These are phyloP conservation scores for Lactifluus hygrophoroides DNA, from an alignment of 768 basidiomycete species.

Conservation along the genomic window DNA sequence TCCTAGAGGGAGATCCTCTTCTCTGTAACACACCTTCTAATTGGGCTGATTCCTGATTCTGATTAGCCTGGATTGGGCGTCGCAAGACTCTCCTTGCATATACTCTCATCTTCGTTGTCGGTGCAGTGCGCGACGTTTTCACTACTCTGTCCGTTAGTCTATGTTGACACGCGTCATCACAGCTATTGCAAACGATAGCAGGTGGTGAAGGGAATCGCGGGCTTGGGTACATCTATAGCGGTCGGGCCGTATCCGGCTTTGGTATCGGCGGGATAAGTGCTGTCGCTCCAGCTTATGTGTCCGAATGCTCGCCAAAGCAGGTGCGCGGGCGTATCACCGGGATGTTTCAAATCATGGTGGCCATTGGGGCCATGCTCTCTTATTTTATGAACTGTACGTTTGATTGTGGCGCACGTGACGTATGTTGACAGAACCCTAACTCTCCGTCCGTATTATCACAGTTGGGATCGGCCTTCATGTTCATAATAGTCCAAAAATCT, in stretches of 20 bases:
- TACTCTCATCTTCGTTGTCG: constrained; percentile 55
- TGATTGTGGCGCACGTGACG: not conserved
- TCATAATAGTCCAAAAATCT: constrained; percentile 38
- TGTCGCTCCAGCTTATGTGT: constrained; percentile 80
- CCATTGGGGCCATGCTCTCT: constrained; percentile 76
- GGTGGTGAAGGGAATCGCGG: constrained; percentile 44
- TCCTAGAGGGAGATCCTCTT: not conserved
- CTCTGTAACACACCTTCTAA: not conserved
- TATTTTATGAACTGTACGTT: constrained; percentile 71
- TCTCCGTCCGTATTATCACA: constrained; percentile 26
- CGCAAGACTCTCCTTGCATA: constrained; percentile 54
- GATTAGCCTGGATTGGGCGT: constrained; percentile 54
- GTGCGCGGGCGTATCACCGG: constrained; percentile 83
- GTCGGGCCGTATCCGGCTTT: constrained; percentile 70
- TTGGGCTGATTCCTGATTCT: not conserved
- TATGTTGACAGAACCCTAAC: no score
- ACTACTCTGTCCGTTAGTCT: not conserved
- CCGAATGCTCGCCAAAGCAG: constrained; percentile 81
- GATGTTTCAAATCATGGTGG: constrained; percentile 82
- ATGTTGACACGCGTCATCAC: not conserved
- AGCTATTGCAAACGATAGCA: constrained; percentile 69
- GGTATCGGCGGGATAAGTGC: constrained; percentile 79
- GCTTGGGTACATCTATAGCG: constrained; percentile 65
- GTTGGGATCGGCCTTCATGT: constrained; percentile 55
- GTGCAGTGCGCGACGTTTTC: constrained; percentile 47